Conservation (phyloP, 2,329 filamentous ascomycete species). For the Epicoccum nigrum region DNA sequence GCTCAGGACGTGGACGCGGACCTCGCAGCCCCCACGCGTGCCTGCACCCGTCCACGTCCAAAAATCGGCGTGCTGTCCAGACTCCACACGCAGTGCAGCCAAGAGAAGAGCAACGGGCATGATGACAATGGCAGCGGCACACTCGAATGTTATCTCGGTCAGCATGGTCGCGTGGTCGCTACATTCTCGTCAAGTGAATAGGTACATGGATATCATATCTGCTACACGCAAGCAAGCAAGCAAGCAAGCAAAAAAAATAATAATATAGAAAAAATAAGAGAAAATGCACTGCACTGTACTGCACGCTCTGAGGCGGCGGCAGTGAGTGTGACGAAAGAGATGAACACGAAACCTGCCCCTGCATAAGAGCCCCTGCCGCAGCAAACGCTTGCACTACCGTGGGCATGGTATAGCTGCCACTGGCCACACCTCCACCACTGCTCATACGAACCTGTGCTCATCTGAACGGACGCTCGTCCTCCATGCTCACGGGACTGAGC, state of each 20-base stretch:
- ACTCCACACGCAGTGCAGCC: too few relatives aligned
- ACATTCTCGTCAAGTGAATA: neutral
- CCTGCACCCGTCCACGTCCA: too few relatives aligned
- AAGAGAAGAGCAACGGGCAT: too few relatives aligned
- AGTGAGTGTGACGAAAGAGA: conserved; percentile 5
- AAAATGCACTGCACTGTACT: too few relatives aligned
- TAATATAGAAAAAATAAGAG: too few relatives aligned
- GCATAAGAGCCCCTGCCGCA: conserved; percentile 4
- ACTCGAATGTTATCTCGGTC: neutral
- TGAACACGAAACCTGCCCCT: conserved; percentile 5
- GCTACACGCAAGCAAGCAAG: conserved; percentile 9
- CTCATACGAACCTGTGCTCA: conserved; percentile 14
- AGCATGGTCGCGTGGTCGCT: neutral
- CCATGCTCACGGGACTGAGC: conserved; percentile 48
- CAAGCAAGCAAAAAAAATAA: too few relatives aligned
- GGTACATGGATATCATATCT: conserved; percentile 35
- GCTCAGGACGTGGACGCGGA: too few relatives aligned
- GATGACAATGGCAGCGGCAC: neutral
- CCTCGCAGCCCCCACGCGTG: too few relatives aligned
- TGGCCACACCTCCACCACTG: too few relatives aligned
- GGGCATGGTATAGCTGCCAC: too few relatives aligned
- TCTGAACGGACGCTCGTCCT: conserved; percentile 44
- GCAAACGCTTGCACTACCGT: neutral
- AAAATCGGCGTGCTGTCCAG: too few relatives aligned
- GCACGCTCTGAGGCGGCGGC: neutral